A percentile compares a stretch with the other conserved stretches of the same genome.
phyloP scores from a whole-genome alignment of 495 filamentous ascomycete genomes.

The Xylaria venustula region DNA sequence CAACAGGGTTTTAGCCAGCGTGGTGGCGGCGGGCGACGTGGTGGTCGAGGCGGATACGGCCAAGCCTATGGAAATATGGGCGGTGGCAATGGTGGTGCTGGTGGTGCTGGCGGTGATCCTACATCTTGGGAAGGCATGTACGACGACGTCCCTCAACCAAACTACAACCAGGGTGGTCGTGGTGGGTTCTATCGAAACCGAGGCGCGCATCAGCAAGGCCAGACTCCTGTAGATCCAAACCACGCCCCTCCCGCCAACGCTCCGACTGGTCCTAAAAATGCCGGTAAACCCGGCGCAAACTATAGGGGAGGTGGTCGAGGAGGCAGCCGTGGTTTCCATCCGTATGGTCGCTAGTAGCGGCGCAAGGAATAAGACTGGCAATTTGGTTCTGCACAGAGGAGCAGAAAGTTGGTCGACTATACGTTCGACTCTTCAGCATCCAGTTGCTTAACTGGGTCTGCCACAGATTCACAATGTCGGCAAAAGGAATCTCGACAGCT shows the following conservation, averaged over 20 bases:
- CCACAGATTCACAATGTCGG: background rate
- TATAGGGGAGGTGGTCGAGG: slow-evolving; percentile 93
- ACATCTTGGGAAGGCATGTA: slow-evolving; percentile 99
- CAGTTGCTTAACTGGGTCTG: background rate
- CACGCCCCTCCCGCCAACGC: slow-evolving; percentile 86
- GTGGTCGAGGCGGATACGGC: slow-evolving; percentile 31
- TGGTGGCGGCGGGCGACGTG: slow-evolving; percentile 34
- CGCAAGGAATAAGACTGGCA: background rate
- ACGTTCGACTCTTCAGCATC: background rate
- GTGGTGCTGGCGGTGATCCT: slow-evolving; percentile 46
- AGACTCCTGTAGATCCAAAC: slow-evolving; percentile 35
- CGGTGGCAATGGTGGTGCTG: no score
- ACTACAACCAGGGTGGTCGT: slow-evolving; percentile 59
- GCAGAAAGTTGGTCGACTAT: background rate
- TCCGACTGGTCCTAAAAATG: slow-evolving; percentile 94
- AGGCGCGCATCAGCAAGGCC: slow-evolving; percentile 35
- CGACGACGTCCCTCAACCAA: slow-evolving; percentile 91
- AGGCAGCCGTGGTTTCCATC: slow-evolving; percentile 72
- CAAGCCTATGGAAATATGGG: slow-evolving; percentile 26
- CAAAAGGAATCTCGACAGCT: background rate
- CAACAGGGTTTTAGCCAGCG: slow-evolving; percentile 85
- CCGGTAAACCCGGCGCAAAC: slow-evolving; percentile 88
- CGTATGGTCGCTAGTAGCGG: slow-evolving; percentile 54
- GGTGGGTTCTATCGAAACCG: slow-evolving; percentile 44
- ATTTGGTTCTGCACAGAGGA: background rate